Conservation (phyloP, 2,329 filamentous ascomycete genomes). For the Aspergillus sp. region DNA sequence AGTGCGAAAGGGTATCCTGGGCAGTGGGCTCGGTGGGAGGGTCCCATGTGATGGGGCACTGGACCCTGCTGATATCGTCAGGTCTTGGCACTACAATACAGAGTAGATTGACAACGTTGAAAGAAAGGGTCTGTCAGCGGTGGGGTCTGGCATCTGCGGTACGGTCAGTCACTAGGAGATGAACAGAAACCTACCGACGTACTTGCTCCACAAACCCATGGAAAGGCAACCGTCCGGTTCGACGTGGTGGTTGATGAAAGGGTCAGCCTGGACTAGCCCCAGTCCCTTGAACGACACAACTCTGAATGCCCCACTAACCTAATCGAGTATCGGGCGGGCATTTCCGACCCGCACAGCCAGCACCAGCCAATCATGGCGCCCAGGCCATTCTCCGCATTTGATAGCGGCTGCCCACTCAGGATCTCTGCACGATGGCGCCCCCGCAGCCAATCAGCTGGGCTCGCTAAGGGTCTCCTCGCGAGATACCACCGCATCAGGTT, state of each 20-base stretch:
- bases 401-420: constrained; percentile 2
- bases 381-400: constrained; percentile 17
- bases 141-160: not conserved
- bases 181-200: not conserved
- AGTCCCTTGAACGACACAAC: not conserved
- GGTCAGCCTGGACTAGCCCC: constrained; percentile 6
- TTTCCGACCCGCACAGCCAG: constrained; percentile 4
- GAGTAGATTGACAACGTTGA: not conserved
- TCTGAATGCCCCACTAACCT: constrained; percentile 2
- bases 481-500: constrained; percentile 23
- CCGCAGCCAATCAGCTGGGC: constrained; percentile 5
- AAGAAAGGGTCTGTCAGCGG: not conserved
- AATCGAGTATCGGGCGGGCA: constrained; percentile 8
- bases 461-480: constrained; percentile 20
- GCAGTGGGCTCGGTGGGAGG: not conserved
- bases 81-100: not conserved
- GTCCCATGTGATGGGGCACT: constrained; percentile 3
- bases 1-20: not conserved
- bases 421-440: constrained; percentile 1
- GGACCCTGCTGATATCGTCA: not conserved
- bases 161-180: not conserved
- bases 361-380: constrained; percentile 6
- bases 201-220: too few relatives aligned
- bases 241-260: not conserved
- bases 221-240: too few relatives aligned